These are phyloP conservation scores for Agaricus subrufescens DNA, from an alignment of 768 basidiomycete genomes.

Conservation along the genomic window DNA sequence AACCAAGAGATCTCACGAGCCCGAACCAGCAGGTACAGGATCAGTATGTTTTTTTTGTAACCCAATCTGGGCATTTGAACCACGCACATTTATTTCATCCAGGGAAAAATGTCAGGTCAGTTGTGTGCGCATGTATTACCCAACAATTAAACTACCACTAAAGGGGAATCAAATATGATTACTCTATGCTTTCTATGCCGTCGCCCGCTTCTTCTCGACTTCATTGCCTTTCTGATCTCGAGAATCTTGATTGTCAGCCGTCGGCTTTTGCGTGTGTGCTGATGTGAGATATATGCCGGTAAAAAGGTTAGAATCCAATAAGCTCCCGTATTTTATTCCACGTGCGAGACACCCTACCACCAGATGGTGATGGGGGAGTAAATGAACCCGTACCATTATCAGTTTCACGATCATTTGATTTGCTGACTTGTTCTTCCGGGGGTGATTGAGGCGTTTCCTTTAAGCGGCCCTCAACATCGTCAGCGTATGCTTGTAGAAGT, in stretches of 20 bases:
- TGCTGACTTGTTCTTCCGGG: conserved; percentile 12
- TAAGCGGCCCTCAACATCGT: conserved; percentile 76
- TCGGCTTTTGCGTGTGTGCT: conserved; percentile 19
- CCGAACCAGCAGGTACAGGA: conserved; percentile 7
- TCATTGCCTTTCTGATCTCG: conserved; percentile 37
- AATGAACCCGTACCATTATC: conserved; percentile 79
- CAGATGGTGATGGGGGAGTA: conserved; percentile 49
- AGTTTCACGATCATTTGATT: conserved; percentile 21
- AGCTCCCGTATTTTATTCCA: conserved; percentile 66
- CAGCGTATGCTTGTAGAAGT: conserved; percentile 85
- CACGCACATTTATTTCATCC: not conserved
- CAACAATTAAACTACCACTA: conserved; percentile 3
- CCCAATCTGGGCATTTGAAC: conserved; percentile 2
- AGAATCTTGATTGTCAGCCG: conserved; percentile 23
- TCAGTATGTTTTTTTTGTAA: not conserved
- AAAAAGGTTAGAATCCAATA: conserved; percentile 63
- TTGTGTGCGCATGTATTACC: conserved; percentile 9
- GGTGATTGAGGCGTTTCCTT: conserved; percentile 10
- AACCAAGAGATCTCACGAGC: conserved; percentile 8
- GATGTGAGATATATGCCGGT: conserved; percentile 34
- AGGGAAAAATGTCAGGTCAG: conserved; percentile 5
- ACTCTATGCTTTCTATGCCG: conserved; percentile 27
- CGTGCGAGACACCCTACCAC: conserved; percentile 66
- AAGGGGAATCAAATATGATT: conserved; percentile 5
- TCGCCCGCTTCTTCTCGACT: conserved; percentile 45